Base-by-base conservation (phyloP, 768 basidiomycete species). In the Lanmaoa pseudosensibilis region DNA sequence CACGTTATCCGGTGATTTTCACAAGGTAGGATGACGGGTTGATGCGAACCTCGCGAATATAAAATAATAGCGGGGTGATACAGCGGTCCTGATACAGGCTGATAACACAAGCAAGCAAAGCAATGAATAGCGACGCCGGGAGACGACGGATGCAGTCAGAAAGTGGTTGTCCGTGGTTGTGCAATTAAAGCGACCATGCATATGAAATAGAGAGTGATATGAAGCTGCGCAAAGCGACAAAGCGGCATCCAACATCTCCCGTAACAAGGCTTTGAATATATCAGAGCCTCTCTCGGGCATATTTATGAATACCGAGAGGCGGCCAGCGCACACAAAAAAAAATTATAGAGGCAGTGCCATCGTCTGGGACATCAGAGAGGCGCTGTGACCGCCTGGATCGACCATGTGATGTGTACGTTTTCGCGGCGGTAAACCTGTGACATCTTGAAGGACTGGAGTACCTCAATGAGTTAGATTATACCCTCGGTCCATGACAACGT, bases 331-430 rank as follows among this genome's bases (percentile, higher is more conserved):
- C 45, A 58, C 49, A 59, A 48, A 52, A 50, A 52, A 50, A 52
- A 54, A 59, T 74, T 75, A 84, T 76, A 80, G 76, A 66, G 80
- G 78, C 64, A 85, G 71, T 58, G 80, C 68, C 75, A 85, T 79
- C 61, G 78, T 81, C 58, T 81, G 80, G 47, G 82, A 69, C 63
- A 84, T 84, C 62, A 86, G 62, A 45, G 82, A 76, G 48, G 79
- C 73, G 57, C 74, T 78, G 65, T 76, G 72, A 52, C 75, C 81
- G 69, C 62, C 83, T 75, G 68, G 70, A 67, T 85, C 76, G 72
- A 85, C 82, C 77, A 86, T 81, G 67, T 86, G 84, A 69, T 87
- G 86, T 21, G 80, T 73, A 52, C 86, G 82, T 72, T 87, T 87
- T 65, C 86, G 78, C 21, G 74, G 67, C 18, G 85, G 83, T 45